Conservation (phyloP, 805 yeast species). For the Pichia nakasei region DNA sequence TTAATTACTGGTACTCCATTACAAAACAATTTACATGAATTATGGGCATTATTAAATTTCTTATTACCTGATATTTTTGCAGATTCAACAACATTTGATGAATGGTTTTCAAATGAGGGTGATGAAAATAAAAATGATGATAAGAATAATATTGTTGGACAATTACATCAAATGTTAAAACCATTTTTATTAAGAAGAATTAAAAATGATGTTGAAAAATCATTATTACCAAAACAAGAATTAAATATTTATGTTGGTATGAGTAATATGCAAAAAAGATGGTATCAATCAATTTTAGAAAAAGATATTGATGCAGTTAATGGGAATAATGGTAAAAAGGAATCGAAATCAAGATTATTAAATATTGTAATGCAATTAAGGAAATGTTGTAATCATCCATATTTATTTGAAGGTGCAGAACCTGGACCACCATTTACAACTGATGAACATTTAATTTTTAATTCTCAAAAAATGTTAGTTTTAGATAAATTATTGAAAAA, state of each 20-base stretch:
- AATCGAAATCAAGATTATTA: slow-evolving; percentile 64
- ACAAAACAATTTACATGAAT: slow-evolving; percentile 70
- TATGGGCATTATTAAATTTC: slow-evolving; percentile 75
- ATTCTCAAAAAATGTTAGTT: slow-evolving; percentile 63
- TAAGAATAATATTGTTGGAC: slow-evolving; percentile 40
- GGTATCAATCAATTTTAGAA: slow-evolving; percentile 71
- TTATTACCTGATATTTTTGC: slow-evolving; percentile 72
- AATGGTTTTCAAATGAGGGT: slow-evolving; percentile 50
- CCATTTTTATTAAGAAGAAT: slow-evolving; percentile 73
- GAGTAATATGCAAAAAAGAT: slow-evolving; percentile 69
- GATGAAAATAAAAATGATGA: slow-evolving; percentile 14
- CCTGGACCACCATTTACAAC: slow-evolving; percentile 87
- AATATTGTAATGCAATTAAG: slow-evolving; percentile 81
- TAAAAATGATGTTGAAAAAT: slow-evolving; percentile 74
- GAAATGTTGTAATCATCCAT: slow-evolving; percentile 82
- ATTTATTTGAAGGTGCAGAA: slow-evolving; percentile 78
- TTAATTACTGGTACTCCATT: slow-evolving; percentile 78
- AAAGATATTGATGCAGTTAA: slow-evolving; percentile 80
- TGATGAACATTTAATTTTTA: slow-evolving; percentile 71
- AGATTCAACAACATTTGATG: slow-evolving; percentile 64
- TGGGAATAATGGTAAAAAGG: slow-evolving; percentile 69
- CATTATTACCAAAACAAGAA: slow-evolving; percentile 67
- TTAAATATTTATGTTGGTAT: slow-evolving; percentile 64
- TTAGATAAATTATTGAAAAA: slow-evolving; percentile 59
- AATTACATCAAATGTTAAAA: slow-evolving; percentile 64